Evolutionary conservation across 2,329 filamentous ascomycete species (phyloP), one percentile per base, ranked within the genome.

Genomic region (Rhynchosporium secalis): DNA sequence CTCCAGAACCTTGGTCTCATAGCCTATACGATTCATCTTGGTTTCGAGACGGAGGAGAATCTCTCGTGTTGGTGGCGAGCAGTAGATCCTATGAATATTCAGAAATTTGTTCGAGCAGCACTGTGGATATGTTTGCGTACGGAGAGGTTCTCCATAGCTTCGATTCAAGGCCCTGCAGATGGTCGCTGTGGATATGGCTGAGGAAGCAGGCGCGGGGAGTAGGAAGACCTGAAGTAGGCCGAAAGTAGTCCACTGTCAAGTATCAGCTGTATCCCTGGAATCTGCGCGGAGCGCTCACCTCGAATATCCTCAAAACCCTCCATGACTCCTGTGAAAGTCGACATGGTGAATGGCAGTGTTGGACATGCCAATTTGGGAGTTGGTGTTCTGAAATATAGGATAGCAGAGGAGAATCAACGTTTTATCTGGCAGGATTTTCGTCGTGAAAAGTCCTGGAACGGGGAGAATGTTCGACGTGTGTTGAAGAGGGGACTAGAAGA

Each of bases 161-260:
- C 26, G 60, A 56, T n/a, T 96, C 92, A 1, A 97, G 81, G 0
- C 94, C 93, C 41, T 83, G 82, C 1, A 97, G 82, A 75, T 97
- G 94, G 70, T 97, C 93, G 66, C 89, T 96, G 73, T 97, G 94
- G 2, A 96, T 86, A 82, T 98, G 94, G 75, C 90, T 96, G 31
- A 98, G 80, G 72, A 98, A 96, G 74, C 89, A 95, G 15, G 90
- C 92, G 60, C 95, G 76, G 0, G 92, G 90, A 3, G 89, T 82
- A 15, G 76, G 81, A 15, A 76, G 76, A 5, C 78, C 78, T 3
- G 79, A 76, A 52, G 81, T 79, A 15, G 76, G 78, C 29, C 90
- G 85, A 70, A 97, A 97, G 77, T 87, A 92, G 76, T 97, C 93
- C 67, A 97, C 88, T 90, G 61, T 9, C 15, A 29, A 5, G 87